Evolutionary conservation across 1,139 yeast species (phyloP).

Genomic region (Casaregolazyma lundiana): DNA sequence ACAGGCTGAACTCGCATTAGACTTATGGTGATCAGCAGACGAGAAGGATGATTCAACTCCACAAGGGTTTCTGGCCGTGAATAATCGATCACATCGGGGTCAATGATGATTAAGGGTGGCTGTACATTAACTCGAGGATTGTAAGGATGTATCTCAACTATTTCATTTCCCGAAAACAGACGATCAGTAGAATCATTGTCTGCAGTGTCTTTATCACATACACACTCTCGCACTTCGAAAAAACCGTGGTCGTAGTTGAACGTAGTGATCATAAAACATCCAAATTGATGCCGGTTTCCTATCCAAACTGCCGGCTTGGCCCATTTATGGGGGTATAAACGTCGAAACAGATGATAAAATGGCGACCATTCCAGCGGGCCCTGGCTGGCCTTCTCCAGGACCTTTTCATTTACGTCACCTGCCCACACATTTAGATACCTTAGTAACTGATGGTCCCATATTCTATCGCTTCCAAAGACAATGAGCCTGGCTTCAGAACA

Average conservation of each 20-base stretch:
- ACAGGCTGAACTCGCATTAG: slow-evolving; percentile 20
- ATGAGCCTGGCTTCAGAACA: slow-evolving; percentile 18
- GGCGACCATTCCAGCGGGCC: slow-evolving; percentile 14
- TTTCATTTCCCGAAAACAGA: slow-evolving; percentile 10
- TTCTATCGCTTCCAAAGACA: slow-evolving; percentile 16
- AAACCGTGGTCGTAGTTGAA: slow-evolving; percentile 23
- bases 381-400: slow-evolving; percentile 7
- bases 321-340: slow-evolving; percentile 25
- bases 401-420: background rate
- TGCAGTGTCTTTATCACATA: slow-evolving; percentile 9
- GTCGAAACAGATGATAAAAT: slow-evolving; percentile 18
- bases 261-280: slow-evolving; percentile 25
- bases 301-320: slow-evolving; percentile 28
- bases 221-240: slow-evolving; percentile 20
- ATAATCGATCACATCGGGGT: slow-evolving; percentile 10
- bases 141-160: slow-evolving; percentile 13
- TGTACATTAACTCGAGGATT: slow-evolving; percentile 13
- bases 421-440: slow-evolving; percentile 4
- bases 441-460: slow-evolving; percentile 20
- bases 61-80: slow-evolving; percentile 1
- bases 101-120: slow-evolving; percentile 15
- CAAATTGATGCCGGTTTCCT: slow-evolving; percentile 28
- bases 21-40: slow-evolving; percentile 12
- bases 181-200: slow-evolving; percentile 5
- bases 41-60: slow-evolving; percentile 1